These are phyloP conservation scores for Pythium inflatum DNA, from an alignment of 352 stramenopile genomes.

Conservation along the genomic window DNA sequence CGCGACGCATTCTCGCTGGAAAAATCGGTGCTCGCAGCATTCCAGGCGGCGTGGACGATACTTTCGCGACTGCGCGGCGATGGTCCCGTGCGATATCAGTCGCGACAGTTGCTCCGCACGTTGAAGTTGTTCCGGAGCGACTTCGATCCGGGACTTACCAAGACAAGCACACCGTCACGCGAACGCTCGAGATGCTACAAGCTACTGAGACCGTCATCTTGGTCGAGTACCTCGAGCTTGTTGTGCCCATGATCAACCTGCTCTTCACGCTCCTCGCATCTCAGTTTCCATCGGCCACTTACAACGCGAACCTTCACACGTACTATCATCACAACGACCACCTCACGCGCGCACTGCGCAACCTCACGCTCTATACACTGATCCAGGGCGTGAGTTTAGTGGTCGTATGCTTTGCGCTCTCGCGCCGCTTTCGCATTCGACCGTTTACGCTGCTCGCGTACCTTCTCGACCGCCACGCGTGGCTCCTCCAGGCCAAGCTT, in stretches of 20 bases:
- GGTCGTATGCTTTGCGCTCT: constrained; percentile 9
- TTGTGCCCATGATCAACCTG: constrained; percentile 4
- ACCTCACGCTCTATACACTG: too few species aligned
- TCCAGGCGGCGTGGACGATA: too few species aligned
- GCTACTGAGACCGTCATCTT: constrained; percentile 18
- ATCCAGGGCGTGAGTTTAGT: too few species aligned
- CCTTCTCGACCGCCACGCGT: constrained; percentile 18
- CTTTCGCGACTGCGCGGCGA: too few species aligned
- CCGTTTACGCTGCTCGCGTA: constrained; percentile 8
- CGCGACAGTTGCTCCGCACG: too few species aligned
- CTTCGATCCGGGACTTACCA: too few species aligned
- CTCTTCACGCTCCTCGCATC: constrained; percentile 2
- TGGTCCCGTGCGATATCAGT: too few species aligned
- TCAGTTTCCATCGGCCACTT: constrained; percentile 11
- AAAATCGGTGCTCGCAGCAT: too few species aligned
- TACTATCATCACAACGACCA: too few species aligned
- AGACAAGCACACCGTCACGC: background rate
- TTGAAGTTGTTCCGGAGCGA: too few species aligned
- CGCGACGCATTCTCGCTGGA: too few species aligned
- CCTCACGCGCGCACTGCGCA: too few species aligned
- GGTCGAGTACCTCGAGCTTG: constrained; percentile 24
- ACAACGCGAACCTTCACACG: constrained; percentile 8
- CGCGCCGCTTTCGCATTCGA: background rate
- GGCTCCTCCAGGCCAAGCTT: constrained; percentile 16
- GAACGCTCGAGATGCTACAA: constrained; percentile 18